phyloP scores from a whole-genome alignment of 768 basidiomycete species.

The Tylopilus vinaceipallidus region DNA sequence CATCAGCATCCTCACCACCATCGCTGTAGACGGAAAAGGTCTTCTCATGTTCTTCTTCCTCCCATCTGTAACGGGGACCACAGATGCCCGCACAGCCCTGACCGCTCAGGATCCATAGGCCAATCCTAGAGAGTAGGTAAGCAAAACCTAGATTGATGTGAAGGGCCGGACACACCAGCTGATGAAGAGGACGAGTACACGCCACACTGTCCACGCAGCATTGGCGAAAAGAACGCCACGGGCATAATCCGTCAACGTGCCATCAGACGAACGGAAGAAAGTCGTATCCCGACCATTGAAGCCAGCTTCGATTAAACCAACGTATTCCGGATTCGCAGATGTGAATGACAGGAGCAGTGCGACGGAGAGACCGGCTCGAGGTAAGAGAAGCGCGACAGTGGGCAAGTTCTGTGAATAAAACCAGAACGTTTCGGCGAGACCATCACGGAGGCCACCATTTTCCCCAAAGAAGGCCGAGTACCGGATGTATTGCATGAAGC shows the following conservation, averaged over 20 bases:
- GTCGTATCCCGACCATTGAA: conserved; percentile 60
- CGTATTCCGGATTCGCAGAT: conserved; percentile 44
- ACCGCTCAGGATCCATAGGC: conserved; percentile 77
- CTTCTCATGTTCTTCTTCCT: conserved; percentile 74
- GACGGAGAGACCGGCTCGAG: conserved; percentile 74
- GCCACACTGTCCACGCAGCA: conserved; percentile 79
- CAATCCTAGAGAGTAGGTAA: conserved; percentile 46
- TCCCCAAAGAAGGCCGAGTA: conserved; percentile 61
- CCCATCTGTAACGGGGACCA: conserved; percentile 82
- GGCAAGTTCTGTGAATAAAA: conserved; percentile 84
- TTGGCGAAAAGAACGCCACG: conserved; percentile 79
- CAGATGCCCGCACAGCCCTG: conserved; percentile 79
- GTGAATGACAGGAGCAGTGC: conserved; percentile 70
- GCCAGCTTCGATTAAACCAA: conserved; percentile 48
- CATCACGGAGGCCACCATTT: conserved; percentile 48
- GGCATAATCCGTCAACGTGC: conserved; percentile 71
- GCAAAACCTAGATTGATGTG: not conserved
- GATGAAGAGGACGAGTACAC: conserved; percentile 59
- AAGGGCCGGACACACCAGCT: conserved; percentile 52
- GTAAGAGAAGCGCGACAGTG: conserved; percentile 77
- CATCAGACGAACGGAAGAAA: conserved; percentile 65
- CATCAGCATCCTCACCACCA: conserved; percentile 38
- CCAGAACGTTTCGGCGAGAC: conserved; percentile 81
- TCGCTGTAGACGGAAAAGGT: conserved; percentile 50
- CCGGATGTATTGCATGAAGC: conserved; percentile 80